Base-by-base conservation (phyloP, 2,329 filamentous ascomycete species). In the Ophiostoma populinum region DNA sequence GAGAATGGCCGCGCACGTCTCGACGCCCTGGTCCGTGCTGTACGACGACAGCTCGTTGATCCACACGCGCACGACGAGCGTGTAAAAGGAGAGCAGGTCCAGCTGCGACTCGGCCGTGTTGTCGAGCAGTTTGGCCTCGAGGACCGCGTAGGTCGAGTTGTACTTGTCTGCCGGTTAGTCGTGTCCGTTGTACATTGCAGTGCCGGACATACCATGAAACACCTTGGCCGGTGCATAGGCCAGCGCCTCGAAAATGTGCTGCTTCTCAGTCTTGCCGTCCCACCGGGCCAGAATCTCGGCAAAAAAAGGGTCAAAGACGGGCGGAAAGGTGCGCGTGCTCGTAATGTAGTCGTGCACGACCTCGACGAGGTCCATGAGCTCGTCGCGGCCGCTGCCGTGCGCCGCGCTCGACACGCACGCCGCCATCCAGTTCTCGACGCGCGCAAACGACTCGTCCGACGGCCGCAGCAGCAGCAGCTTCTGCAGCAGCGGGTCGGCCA, bases 401-500 rank as follows among this genome's bases (percentile, higher is more conserved):
- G 68, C 55, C 2, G 67, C 60, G 40, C 75, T 70, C 34, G 65
- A 60, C 10, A 74, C 56, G 31, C 63, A 64, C 2, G 70, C 63
- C 31, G 57, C 51, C 27, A 78, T 49, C 73, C 73, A 78, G 45
- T 67, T 65, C 28, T 63, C 58, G 28, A 73, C 59, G n/a, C 73
- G 60, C 34, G 57, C 56, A 19, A 60, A 54, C 10, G 61, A 61
- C 32, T 63, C 58, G 12, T 58, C 55, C 24, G 68, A 64, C 2
- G 75, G 67, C 33, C 69, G 65, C 20, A 80, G 56, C n/a, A 80
- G 56, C 22, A 82, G 57, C 17, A 87, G 61, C 49, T 87, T 90
- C 50, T 87, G 81, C 2, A 87, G 65, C 20, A 92, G 59, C 3
- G 77, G 77, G 47, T 92, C 80, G 2, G 68, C 70, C 11, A 92